These are phyloP conservation scores for Fonsecaea multimorphosa DNA, from an alignment of 2,329 filamentous ascomycete genomes.

Conservation along the genomic window DNA sequence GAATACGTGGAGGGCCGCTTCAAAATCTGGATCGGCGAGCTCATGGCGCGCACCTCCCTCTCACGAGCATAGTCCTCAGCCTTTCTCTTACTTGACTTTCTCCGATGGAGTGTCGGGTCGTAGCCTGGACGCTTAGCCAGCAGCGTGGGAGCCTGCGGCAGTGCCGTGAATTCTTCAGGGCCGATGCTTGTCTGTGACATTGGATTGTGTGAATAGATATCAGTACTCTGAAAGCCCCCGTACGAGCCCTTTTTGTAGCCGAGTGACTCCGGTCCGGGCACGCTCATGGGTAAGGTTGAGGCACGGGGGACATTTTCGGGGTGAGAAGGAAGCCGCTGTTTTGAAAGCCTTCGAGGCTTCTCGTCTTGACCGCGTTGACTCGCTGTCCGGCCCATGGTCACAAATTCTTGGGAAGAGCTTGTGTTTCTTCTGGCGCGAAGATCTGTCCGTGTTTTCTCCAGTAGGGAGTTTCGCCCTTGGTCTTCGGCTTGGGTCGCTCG, in stretches of 20 bases:
- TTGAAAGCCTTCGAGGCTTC: conserved; percentile 33
- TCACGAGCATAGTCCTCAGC: conserved; percentile 78
- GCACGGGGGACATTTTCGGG: conserved; percentile 24
- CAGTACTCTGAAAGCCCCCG: conserved; percentile 10
- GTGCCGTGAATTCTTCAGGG: conserved; percentile 49
- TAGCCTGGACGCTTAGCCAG: conserved; percentile 65
- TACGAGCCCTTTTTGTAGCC: conserved; percentile 19
- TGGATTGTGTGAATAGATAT: conserved; percentile 42
- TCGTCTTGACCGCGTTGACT: conserved; percentile 26
- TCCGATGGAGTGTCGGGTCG: conserved; percentile 64
- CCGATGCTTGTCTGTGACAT: conserved; percentile 47
- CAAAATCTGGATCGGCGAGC: conserved; percentile 67
- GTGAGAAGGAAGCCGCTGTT: conserved; percentile 31
- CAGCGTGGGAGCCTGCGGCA: conserved; percentile 56
- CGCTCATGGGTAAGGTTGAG: conserved; percentile 21
- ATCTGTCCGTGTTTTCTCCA: conserved; percentile 27
- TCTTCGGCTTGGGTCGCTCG: conserved; percentile 28
- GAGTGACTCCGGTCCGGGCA: conserved; percentile 17
- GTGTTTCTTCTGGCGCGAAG: not conserved
- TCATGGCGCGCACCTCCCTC: conserved; percentile 87
- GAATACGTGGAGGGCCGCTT: conserved; percentile 66
- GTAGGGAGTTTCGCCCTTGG: conserved; percentile 24
- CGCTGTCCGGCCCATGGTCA: conserved; percentile 27
- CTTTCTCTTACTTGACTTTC: conserved; percentile 77
- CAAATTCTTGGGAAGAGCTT: conserved; percentile 23